A percentile compares a stretch with the other conserved stretches of the same genome.
Evolutionary conservation across 176 grass and related monocot genomes (phyloP).

Genomic region (Triticum urartu): DNA sequence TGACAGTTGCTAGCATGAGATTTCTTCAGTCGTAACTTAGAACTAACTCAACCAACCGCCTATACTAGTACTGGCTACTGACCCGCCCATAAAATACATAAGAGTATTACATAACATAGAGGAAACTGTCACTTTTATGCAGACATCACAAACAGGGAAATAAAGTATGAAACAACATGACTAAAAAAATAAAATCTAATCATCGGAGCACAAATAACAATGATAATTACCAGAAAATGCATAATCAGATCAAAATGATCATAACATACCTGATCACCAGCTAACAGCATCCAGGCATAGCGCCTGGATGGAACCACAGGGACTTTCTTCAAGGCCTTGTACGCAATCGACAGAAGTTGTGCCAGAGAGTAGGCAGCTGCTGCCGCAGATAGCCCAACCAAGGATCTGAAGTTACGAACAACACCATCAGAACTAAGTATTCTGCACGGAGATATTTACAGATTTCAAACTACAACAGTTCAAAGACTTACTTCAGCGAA

Average conservation of each 20-base stretch:
- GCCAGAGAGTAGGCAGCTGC: conserved; percentile 62
- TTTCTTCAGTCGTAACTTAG: neutral
- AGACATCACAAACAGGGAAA: neutral
- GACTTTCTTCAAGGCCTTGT: conserved; percentile 50
- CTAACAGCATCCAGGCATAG: conserved; percentile 80
- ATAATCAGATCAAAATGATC: conserved; percentile 29
- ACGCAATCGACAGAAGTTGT: conserved; percentile 58
- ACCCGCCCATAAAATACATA: neutral
- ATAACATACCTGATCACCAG: conserved; percentile 64
- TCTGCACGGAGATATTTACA: neutral
- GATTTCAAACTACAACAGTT: neutral
- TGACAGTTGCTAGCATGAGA: neutral
- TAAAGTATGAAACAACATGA: neutral
- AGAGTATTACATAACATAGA: neutral
- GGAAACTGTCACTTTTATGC: neutral
- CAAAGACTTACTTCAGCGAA: conserved; percentile 59
- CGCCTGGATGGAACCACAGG: conserved; percentile 36
- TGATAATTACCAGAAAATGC: neutral
- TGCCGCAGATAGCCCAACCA: conserved; percentile 65
- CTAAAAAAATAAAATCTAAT: neutral
- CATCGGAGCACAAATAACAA: neutral
- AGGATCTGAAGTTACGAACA: conserved; percentile 46
- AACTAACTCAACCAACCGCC: conserved; percentile 36
- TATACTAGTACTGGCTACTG: neutral
- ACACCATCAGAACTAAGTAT: conserved; percentile 7